Conservation (phyloP, 805 yeast species). For the Metschnikowia vanudenii region DNA sequence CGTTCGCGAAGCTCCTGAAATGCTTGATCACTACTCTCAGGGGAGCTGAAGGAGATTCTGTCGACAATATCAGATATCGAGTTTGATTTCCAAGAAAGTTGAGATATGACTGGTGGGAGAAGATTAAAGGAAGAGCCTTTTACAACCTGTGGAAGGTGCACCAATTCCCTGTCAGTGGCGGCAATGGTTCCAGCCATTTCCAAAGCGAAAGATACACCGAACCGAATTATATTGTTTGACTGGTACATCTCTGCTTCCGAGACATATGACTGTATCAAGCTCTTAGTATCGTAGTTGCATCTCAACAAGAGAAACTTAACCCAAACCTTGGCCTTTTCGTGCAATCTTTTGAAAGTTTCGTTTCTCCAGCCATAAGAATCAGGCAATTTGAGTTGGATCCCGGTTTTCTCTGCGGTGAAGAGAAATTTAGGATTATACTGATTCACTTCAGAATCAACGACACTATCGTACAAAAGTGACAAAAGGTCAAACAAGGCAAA, state of each 20-base stretch:
- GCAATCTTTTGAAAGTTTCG: slow-evolving; percentile 59
- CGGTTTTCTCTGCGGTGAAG: slow-evolving; percentile 47
- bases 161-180: slow-evolving; percentile 64
- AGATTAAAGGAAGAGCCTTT: slow-evolving; percentile 47
- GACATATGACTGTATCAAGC: slow-evolving; percentile 75
- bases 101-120: slow-evolving; percentile 71
- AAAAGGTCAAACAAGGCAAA: slow-evolving; percentile 81
- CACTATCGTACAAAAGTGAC: slow-evolving; percentile 72
- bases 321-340: slow-evolving; percentile 67
- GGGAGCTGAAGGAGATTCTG: slow-evolving; percentile 28
- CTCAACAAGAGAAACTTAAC: slow-evolving; percentile 52
- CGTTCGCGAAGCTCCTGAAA: slow-evolving; percentile 29
- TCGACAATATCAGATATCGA: slow-evolving; percentile 35
- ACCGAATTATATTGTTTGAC: slow-evolving; percentile 45
- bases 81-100: slow-evolving; percentile 66
- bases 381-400: slow-evolving; percentile 57
- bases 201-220: slow-evolving; percentile 87
- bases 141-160: slow-evolving; percentile 42
- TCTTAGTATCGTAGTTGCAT: slow-evolving; percentile 72
- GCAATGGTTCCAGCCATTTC: slow-evolving; percentile 78
- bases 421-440: slow-evolving; percentile 82
- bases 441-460: slow-evolving; percentile 78
- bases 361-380: slow-evolving; percentile 78
- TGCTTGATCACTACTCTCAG: slow-evolving; percentile 28
- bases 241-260: slow-evolving; percentile 33